Base-by-base conservation (phyloP, 2,329 filamentous ascomycete genomes). In the Paracoccidioides brasiliensis region DNA sequence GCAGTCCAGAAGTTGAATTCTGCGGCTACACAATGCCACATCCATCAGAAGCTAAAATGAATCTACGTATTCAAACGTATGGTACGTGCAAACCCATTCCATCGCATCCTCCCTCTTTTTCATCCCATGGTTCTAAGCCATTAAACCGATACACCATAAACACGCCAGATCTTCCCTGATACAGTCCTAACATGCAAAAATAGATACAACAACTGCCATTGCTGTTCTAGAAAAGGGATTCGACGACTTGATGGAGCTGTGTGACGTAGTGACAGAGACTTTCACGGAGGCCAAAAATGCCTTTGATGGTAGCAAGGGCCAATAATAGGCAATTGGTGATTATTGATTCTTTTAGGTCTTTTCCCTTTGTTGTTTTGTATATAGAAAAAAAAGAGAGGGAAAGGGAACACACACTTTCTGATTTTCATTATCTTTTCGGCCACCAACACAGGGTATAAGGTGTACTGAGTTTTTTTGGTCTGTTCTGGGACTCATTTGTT, bases 11-110 rank as follows among this genome's bases (percentile, higher is more conserved):
- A 60, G 93, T 98, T 58, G 93, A 98, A 70, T 96, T 98, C 74
- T 97, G 93, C 72, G 93, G 91, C 58, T 98, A 98, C 72, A 88
- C 91, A 6, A 97, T 98, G 59, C 93, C 93, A 35, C 93, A 98
- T 73, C 93, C 93, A 52, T 95, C 90, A 42, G 93, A 98, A 72
- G 77, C 84, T 43, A 93, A 95, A 74, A 95, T 98, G 91, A 95
- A 97, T 67, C 77, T 98, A 59, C 83, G 93, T 65, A 97, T 98
- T 60, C 93, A 98, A 73, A 98, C 91, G 62, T 97, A 93, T 66
- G 88, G 91, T 95, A 76, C 68, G 83, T 72, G 46, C 40, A 12
- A 10, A 42, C 15, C n/a, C n/a, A 50, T 30, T 35, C 32, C 53
- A 40, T 37, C 33, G 4, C 12, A 4, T 35, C 53, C 40, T 37